Evolutionary conservation across 768 basidiomycete genomes (phyloP).

Genomic region (Boletus vinaceobasis): DNA sequence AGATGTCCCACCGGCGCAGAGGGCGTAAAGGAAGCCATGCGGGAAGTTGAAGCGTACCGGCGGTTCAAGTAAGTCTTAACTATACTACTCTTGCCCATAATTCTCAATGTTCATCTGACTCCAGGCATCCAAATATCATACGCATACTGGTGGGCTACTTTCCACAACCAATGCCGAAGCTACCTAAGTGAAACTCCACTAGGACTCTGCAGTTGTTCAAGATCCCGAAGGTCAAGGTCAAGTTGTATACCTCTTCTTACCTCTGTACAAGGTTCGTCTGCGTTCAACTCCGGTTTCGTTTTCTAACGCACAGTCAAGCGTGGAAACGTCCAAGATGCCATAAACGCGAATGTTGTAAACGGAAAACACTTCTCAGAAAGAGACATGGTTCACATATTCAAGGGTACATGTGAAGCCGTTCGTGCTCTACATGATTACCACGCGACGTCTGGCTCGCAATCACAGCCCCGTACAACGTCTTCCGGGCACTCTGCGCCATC

Average conservation of each 20-base stretch:
- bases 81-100: background rate
- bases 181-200: background rate
- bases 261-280: slow-evolving; percentile 75
- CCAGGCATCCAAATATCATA: slow-evolving; percentile 94
- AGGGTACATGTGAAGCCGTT: slow-evolving; percentile 90
- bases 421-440: slow-evolving; percentile 92
- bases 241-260: slow-evolving; percentile 94
- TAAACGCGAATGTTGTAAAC: slow-evolving; percentile 82
- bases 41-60: slow-evolving; percentile 89
- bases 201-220: slow-evolving; percentile 94
- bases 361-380: slow-evolving; percentile 81
- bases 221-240: slow-evolving; percentile 91
- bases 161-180: background rate
- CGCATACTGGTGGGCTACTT: slow-evolving; percentile 66
- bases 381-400: slow-evolving; percentile 87
- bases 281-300: background rate
- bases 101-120: background rate
- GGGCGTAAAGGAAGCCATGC: slow-evolving; percentile 85
- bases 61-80: slow-evolving; percentile 75
- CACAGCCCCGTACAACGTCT: slow-evolving; percentile 21
- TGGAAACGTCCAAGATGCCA: slow-evolving; percentile 93
- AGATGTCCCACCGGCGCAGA: slow-evolving; percentile 87
- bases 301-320: slow-evolving; percentile 44
- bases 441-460: slow-evolving; percentile 37
- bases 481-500: slow-evolving; percentile 16